Conservation (phyloP, 495 filamentous ascomycete species). For the Xylaria acuta region DNA sequence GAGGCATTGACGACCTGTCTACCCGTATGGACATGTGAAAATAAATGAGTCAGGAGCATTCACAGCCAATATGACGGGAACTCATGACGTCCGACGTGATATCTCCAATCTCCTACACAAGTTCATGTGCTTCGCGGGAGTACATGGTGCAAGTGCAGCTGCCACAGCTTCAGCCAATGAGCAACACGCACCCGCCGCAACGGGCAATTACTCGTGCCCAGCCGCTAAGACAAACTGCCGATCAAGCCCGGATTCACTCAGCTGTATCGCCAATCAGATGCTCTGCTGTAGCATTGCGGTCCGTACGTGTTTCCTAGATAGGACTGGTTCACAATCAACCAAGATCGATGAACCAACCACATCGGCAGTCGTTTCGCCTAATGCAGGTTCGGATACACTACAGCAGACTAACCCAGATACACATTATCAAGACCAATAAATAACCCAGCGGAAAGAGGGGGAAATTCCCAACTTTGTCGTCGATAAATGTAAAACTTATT, state of each 20-base stretch:
- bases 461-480: neutral
- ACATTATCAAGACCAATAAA: neutral
- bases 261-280: slow-evolving; percentile 3
- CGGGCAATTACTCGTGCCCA: slow-evolving; percentile 20
- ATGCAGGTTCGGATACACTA: neutral
- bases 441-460: neutral
- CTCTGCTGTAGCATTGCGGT: neutral
- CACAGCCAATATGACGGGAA: neutral
- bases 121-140: slow-evolving; percentile 7
- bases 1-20: neutral
- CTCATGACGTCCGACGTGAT: slow-evolving; percentile 8
- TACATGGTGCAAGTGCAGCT: slow-evolving; percentile 2
- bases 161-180: slow-evolving; percentile 17
- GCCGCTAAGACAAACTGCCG: slow-evolving; percentile 16
- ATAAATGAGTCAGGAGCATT: neutral
- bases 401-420: neutral
- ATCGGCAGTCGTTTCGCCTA: neutral
- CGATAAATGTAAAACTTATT: neutral
- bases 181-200: slow-evolving; percentile 18
- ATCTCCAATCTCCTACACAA: slow-evolving; percentile 5
- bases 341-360: neutral
- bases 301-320: neutral
- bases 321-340: neutral
- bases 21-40: neutral
- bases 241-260: neutral